A percentile compares a stretch with the other conserved stretches of the same genome.
Conservation (phyloP, 2,329 filamentous ascomycete genomes). For the Diaporthe citri region DNA sequence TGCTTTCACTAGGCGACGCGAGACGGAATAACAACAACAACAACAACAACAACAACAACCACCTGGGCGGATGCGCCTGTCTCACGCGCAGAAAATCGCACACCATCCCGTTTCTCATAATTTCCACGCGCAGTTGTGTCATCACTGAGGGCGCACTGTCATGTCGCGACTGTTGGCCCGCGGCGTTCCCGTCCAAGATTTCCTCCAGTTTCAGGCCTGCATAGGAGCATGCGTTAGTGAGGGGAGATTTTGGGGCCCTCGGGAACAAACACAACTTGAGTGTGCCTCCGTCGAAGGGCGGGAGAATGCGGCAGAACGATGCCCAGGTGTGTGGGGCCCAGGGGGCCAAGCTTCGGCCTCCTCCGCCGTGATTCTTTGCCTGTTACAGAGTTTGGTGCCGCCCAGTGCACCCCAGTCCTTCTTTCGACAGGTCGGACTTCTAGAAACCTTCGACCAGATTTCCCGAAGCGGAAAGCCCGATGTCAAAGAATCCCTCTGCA, state of each 20-base stretch:
- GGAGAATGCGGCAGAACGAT: conserved; percentile 38
- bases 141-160: conserved; percentile 3
- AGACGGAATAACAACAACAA: conserved; percentile 20
- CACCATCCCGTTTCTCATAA: neutral
- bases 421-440: conserved; percentile 32
- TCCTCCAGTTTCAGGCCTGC: conserved; percentile 29
- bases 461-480: conserved; percentile 29
- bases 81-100: conserved; percentile 20
- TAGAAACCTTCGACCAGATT: conserved; percentile 37
- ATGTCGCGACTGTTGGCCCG: conserved; percentile 22
- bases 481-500: conserved; percentile 14
- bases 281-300: conserved; percentile 38
- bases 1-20: neutral
- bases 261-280: conserved; percentile 3
- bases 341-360: conserved; percentile 31
- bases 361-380: conserved; percentile 36
- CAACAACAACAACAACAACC: neutral
- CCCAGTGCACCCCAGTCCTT: neutral
- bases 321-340: conserved; percentile 23
- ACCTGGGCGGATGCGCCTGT: conserved; percentile 4
- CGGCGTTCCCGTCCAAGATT: conserved; percentile 32
- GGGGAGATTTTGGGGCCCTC: conserved; percentile 1
- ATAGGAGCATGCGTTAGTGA: conserved; percentile 37
- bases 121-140: conserved; percentile 2
- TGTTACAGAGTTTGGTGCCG: conserved; percentile 31